Conservation (phyloP, 495 filamentous ascomycete genomes). For the Lophium mytilinum region DNA sequence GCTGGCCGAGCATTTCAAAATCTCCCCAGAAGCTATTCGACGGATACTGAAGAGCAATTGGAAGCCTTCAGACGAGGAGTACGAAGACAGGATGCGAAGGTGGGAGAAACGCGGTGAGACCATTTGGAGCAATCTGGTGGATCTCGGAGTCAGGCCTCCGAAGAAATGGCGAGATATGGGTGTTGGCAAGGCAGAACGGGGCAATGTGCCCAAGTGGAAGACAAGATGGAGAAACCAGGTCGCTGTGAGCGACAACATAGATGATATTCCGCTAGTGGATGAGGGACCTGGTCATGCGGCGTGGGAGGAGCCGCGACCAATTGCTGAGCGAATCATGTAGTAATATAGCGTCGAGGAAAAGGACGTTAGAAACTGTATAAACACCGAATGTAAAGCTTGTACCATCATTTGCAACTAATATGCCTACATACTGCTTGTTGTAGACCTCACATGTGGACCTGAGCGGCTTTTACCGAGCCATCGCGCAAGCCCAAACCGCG, state of each 20-base stretch:
- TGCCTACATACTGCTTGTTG: too few species aligned
- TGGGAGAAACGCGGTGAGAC: slow-evolving; percentile 74
- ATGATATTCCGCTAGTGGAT: background rate
- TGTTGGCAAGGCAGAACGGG: slow-evolving; percentile 38
- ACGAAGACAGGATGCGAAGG: slow-evolving; percentile 50
- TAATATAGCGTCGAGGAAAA: too few species aligned
- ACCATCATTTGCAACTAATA: too few species aligned
- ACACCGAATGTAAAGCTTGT: too few species aligned
- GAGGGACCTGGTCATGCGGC: background rate
- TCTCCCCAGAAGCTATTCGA: slow-evolving; percentile 78
- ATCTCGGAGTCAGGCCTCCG: slow-evolving; percentile 59
- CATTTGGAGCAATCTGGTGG: slow-evolving; percentile 68
- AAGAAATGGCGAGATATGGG: slow-evolving; percentile 60
- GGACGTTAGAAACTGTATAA: too few species aligned
- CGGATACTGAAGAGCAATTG: slow-evolving; percentile 82
- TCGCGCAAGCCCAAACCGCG: too few species aligned
- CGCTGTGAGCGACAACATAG: slow-evolving; percentile 9
- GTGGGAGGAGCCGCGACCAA: background rate
- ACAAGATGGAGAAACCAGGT: slow-evolving; percentile 8
- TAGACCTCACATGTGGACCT: too few species aligned
- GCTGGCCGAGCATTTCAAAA: slow-evolving; percentile 70
- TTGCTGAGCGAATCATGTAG: too few species aligned
- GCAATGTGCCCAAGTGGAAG: slow-evolving; percentile 25
- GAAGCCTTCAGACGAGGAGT: slow-evolving; percentile 56
- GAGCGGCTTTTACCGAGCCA: too few species aligned